Evolutionary conservation across 2,329 filamentous ascomycete species (phyloP).

Genomic region (Phoma sp.): DNA sequence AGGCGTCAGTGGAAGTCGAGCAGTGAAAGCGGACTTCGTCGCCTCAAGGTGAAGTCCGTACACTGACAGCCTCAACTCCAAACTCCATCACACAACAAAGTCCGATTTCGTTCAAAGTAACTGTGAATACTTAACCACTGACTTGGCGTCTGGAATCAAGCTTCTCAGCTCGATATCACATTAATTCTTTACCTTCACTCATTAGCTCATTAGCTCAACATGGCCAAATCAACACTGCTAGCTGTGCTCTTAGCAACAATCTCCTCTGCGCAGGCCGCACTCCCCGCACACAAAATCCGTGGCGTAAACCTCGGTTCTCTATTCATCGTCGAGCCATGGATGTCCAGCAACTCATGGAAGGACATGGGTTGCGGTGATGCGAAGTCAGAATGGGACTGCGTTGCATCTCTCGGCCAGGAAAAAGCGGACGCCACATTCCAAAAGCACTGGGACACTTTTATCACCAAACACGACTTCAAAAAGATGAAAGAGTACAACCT

Average conservation of each 20-base stretch:
- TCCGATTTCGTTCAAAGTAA: background rate
- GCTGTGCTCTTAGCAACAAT: background rate
- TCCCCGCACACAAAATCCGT: slow-evolving; percentile 52
- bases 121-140: background rate
- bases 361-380: slow-evolving; percentile 55
- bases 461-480: slow-evolving; percentile 56
- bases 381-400: slow-evolving; percentile 62
- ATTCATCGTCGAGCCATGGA: slow-evolving; percentile 64
- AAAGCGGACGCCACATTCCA: slow-evolving; percentile 56
- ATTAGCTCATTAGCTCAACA: background rate
- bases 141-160: background rate
- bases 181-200: background rate
- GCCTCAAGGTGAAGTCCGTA: background rate
- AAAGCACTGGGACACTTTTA: slow-evolving; percentile 59
- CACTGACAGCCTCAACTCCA: background rate
- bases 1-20: slow-evolving; percentile 6
- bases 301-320: slow-evolving; percentile 62
- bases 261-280: background rate
- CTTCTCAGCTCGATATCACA: background rate
- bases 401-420: slow-evolving; percentile 55
- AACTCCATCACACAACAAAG: background rate
- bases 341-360: slow-evolving; percentile 55
- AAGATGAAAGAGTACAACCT: slow-evolving; percentile 57
- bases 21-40: slow-evolving; percentile 2
- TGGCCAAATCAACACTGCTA: background rate